Percentiles rank a stretch among this genome's conserved stretches.
Evolutionary conservation across 2,329 filamentous ascomycete genomes (phyloP).

Genomic region (Pseudopithomyces maydicus): DNA sequence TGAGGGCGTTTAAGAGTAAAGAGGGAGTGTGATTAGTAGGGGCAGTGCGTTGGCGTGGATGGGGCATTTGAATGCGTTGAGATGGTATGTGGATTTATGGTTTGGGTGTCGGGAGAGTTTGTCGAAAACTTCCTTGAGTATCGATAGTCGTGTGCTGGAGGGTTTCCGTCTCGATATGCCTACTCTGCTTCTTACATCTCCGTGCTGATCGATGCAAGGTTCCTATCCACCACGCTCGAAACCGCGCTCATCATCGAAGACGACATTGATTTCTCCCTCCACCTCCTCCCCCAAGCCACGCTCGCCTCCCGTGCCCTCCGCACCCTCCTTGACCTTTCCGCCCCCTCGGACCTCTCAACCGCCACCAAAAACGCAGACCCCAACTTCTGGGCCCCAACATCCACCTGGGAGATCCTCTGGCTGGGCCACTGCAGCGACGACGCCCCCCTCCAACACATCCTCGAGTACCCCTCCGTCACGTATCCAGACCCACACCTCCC

Average conservation of each 20-base stretch:
- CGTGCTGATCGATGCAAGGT: too few relatives aligned
- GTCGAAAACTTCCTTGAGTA: too few relatives aligned
- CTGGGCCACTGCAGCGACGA: slow-evolving; percentile 40
- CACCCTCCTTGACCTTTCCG: slow-evolving; percentile 2
- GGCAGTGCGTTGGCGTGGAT: slow-evolving; percentile 49
- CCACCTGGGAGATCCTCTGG: slow-evolving; percentile 42
- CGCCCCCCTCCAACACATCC: slow-evolving; percentile 14
- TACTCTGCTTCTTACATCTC: neutral
- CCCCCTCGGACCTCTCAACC: slow-evolving; percentile 6
- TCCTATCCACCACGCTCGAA: slow-evolving; percentile 35
- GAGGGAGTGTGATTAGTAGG: slow-evolving; percentile 34
- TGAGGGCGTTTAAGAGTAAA: slow-evolving; percentile 30
- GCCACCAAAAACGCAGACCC: neutral
- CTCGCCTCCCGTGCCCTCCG: slow-evolving; percentile 5
- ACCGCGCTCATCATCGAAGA: slow-evolving; percentile 48
- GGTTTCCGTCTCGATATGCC: too few relatives aligned
- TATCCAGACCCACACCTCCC: slow-evolving; percentile 36
- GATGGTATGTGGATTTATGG: slow-evolving; percentile 37
- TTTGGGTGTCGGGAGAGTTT: too few relatives aligned
- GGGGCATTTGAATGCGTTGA: slow-evolving; percentile 46
- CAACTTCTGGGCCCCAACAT: neutral
- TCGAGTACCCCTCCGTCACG: neutral
- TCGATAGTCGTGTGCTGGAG: too few relatives aligned
- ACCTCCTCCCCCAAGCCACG: slow-evolving; percentile 27
- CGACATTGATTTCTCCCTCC: slow-evolving; percentile 48